Conservation (phyloP, 768 basidiomycete species). For the Calocybe indica region DNA sequence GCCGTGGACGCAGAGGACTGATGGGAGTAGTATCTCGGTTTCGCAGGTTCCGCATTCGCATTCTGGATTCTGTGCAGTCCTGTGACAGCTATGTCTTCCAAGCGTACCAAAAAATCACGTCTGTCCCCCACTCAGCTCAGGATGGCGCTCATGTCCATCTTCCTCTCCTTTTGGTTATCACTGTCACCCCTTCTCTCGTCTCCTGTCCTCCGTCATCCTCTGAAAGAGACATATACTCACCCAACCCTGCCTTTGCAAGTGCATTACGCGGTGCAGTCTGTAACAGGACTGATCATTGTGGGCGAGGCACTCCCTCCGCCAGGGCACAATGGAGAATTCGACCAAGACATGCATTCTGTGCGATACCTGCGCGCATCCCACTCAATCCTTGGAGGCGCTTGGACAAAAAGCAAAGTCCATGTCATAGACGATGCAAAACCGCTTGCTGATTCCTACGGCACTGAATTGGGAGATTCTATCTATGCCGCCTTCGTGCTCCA, state of each 20-base stretch:
- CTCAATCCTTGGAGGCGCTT: conserved; percentile 69
- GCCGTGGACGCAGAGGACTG: not conserved
- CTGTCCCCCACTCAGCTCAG: conserved; percentile 18
- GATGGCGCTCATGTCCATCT: conserved; percentile 18
- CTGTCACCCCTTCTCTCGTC: conserved; percentile 35
- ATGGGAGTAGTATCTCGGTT: conserved; percentile 19
- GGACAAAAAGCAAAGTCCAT: conserved; percentile 54
- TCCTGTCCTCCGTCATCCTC: conserved; percentile 53
- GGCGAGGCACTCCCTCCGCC: conserved; percentile 55
- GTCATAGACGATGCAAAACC: conserved; percentile 35
- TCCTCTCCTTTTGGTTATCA: conserved; percentile 30
- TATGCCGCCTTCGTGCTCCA: conserved; percentile 84
- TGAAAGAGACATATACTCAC: conserved; percentile 42
- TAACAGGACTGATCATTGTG: conserved; percentile 81
- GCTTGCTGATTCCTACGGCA: conserved; percentile 45
- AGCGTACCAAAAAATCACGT: conserved; percentile 11
- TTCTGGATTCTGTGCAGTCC: conserved; percentile 21
- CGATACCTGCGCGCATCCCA: conserved; percentile 62
- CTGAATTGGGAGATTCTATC: conserved; percentile 67
- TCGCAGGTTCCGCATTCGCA: conserved; percentile 25
- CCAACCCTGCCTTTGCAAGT: conserved; percentile 55
- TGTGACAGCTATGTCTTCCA: conserved; percentile 7
- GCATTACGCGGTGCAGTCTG: conserved; percentile 58
- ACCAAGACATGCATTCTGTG: conserved; percentile 38
- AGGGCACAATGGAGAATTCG: conserved; percentile 19